Conservation (phyloP, 2,329 filamentous ascomycete species). For the Didymella pomorum region DNA sequence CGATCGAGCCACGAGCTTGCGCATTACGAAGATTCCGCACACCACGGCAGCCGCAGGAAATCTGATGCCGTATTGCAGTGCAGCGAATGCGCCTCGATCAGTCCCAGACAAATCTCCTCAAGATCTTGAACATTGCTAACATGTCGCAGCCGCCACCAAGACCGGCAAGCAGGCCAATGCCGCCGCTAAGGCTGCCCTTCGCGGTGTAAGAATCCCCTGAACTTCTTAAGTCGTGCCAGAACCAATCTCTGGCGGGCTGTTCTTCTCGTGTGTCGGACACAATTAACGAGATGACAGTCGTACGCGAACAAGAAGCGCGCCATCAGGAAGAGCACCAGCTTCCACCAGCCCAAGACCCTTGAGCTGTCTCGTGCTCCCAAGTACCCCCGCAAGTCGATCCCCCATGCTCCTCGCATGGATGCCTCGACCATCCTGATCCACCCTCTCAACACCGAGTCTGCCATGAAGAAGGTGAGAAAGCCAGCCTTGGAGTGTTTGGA, state of each 20-base stretch:
- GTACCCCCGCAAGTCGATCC: constrained; percentile 96
- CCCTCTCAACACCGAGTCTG: constrained; percentile 98
- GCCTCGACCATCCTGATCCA: constrained; percentile 97
- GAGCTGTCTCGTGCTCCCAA: constrained; percentile 88
- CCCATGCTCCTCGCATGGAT: constrained; percentile 89
- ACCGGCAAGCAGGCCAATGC: constrained; percentile 78
- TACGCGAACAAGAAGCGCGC: constrained; percentile 89
- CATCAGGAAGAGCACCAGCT: constrained; percentile 88
- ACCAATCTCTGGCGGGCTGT: constrained; percentile 62
- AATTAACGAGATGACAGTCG: constrained; percentile 61
- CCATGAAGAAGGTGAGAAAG: constrained; percentile 84
- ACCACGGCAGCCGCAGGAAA: constrained; percentile 17
- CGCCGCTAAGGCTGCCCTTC: constrained; percentile 94
- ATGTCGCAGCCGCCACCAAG: constrained; percentile 65
- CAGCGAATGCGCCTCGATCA: constrained; percentile 35
- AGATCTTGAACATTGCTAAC: constrained; percentile 35
- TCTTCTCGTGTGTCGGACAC: constrained; percentile 50
- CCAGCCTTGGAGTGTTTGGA: not conserved
- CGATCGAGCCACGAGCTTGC: constrained; percentile 21
- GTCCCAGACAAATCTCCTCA: constrained; percentile 3
- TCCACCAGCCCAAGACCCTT: constrained; percentile 98
- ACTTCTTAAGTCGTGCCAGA: constrained; percentile 59
- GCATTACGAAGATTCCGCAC: constrained; percentile 19
- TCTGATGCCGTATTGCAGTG: constrained; percentile 27
- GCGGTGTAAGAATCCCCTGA: constrained; percentile 75